A percentile compares a stretch with the other conserved stretches of the same genome.
These are phyloP conservation scores for Nicotiana rustica DNA, from an alignment of 305 asterid genomes.

Conservation along the genomic window DNA sequence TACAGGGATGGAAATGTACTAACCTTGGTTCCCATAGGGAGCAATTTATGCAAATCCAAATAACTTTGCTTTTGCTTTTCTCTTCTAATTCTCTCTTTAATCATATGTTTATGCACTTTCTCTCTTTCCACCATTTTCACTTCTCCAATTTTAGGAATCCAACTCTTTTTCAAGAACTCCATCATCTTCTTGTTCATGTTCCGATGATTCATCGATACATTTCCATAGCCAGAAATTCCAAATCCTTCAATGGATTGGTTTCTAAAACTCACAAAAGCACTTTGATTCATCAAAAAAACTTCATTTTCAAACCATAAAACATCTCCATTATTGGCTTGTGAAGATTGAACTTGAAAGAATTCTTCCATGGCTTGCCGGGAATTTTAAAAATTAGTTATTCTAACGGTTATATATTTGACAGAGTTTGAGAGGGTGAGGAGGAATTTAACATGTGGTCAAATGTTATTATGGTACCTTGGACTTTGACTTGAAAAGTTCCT, in stretches of 20 bases:
- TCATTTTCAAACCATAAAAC: slow-evolving; percentile 39
- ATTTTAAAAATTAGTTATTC: slow-evolving; percentile 21
- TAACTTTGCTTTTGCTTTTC: slow-evolving; percentile 52
- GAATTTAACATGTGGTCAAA: slow-evolving; percentile 44
- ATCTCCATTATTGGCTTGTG: too few relatives aligned
- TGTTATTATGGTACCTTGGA: neutral
- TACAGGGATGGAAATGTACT: neutral
- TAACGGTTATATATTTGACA: slow-evolving; percentile 31
- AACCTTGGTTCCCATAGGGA: slow-evolving; percentile 66
- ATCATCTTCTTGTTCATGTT: slow-evolving; percentile 57
- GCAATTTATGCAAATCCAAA: slow-evolving; percentile 46
- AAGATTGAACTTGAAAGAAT: slow-evolving; percentile 38
- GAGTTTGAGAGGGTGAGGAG: neutral
- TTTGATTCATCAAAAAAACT: slow-evolving; percentile 32
- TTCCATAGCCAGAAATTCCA: neutral
- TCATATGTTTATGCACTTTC: slow-evolving; percentile 51
- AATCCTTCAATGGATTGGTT: slow-evolving; percentile 35
- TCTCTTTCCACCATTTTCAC: slow-evolving; percentile 39
- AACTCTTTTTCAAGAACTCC: slow-evolving; percentile 52
- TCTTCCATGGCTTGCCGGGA: slow-evolving; percentile 46
- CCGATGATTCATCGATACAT: slow-evolving; percentile 7
- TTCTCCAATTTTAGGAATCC: slow-evolving; percentile 20
- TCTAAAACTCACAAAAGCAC: slow-evolving; percentile 51
- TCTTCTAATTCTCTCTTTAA: slow-evolving; percentile 60
- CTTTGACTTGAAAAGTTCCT: slow-evolving; percentile 18